These are phyloP conservation scores for Globisporangium middletonii DNA, from an alignment of 352 stramenopile species.

Conservation along the genomic window DNA sequence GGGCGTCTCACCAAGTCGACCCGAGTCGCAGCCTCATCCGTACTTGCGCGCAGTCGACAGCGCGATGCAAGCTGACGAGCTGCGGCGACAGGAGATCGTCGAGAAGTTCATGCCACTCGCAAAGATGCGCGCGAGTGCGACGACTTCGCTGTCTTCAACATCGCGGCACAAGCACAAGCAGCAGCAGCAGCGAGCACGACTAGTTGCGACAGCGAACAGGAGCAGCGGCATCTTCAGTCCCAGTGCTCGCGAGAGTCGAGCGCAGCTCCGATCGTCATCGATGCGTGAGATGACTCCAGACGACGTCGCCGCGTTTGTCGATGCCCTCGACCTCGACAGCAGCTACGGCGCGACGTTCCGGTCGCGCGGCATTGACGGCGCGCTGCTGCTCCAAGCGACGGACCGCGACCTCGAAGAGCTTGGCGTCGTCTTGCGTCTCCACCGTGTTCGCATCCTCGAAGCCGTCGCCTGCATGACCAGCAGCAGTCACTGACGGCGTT, in stretches of 20 bases:
- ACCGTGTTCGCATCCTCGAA: conserved; percentile 67
- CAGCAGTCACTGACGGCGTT: not conserved
- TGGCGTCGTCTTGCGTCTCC: conserved; percentile 54
- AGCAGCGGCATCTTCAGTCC: conserved; percentile 1
- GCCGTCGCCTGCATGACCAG: conserved; percentile 12
- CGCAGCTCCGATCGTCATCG: not conserved
- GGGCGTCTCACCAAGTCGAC: not conserved
- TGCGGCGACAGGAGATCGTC: conserved; percentile 50
- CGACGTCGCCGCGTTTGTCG: conserved; percentile 46
- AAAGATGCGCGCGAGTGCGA: conserved; percentile 9
- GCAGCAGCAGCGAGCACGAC: not conserved
- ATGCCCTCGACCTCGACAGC: conserved; percentile 36
- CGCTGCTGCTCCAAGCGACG: conserved; percentile 44
- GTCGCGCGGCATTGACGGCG: conserved; percentile 55
- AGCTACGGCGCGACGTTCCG: conserved; percentile 28
- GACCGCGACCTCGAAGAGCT: conserved; percentile 62
- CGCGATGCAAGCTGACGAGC: conserved; percentile 43
- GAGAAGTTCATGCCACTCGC: conserved; percentile 26
- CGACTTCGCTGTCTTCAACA: conserved; percentile 1
- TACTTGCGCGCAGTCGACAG: conserved; percentile 25
- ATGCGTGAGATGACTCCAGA: conserved; percentile 24
- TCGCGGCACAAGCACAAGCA: conserved; percentile 15
- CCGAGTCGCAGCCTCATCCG: not conserved
- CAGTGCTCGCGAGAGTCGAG: not conserved
- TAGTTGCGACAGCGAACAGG: conserved; percentile 4